Percentiles rank a stretch among this genome's conserved stretches.
Evolutionary conservation across 331 rosid species (phyloP).

Genomic region (Stylosanthes scabra): DNA sequence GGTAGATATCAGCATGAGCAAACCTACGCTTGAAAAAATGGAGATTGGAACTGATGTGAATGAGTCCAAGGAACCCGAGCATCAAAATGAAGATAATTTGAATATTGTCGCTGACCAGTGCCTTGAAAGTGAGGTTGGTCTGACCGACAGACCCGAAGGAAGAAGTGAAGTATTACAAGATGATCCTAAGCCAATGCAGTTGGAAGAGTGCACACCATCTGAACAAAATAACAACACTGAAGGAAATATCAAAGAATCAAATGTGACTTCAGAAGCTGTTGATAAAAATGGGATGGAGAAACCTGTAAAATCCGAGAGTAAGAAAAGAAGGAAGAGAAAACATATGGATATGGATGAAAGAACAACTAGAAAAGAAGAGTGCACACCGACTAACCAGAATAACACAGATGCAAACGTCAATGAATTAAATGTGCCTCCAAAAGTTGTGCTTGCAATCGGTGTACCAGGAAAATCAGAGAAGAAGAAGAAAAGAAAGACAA

Average conservation of each 20-base stretch:
- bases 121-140: constrained; percentile 36
- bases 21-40: constrained; percentile 39
- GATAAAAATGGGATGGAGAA: constrained; percentile 40
- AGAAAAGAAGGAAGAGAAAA: constrained; percentile 47
- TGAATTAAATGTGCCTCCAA: constrained; percentile 42
- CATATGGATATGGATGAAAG: constrained; percentile 42
- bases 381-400: constrained; percentile 38
- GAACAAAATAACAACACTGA: constrained; percentile 40
- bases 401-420: constrained; percentile 28
- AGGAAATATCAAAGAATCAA: constrained; percentile 35
- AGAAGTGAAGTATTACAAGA: constrained; percentile 45
- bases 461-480: constrained; percentile 44
- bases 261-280: constrained; percentile 40
- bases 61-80: constrained; percentile 29
- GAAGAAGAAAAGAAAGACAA: constrained; percentile 46
- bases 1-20: constrained; percentile 45
- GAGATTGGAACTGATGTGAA: constrained; percentile 38
- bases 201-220: constrained; percentile 41
- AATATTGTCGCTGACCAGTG: constrained; percentile 37
- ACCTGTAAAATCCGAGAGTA: constrained; percentile 46
- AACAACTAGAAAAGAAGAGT: constrained; percentile 16
- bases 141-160: constrained; percentile 40
- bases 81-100: constrained; percentile 38
- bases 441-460: constrained; percentile 41
- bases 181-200: constrained; percentile 40